A percentile compares a stretch with the other conserved stretches of the same genome.
Conservation (phyloP, 352 stramenopile genomes). For the Bremia lactucae region DNA sequence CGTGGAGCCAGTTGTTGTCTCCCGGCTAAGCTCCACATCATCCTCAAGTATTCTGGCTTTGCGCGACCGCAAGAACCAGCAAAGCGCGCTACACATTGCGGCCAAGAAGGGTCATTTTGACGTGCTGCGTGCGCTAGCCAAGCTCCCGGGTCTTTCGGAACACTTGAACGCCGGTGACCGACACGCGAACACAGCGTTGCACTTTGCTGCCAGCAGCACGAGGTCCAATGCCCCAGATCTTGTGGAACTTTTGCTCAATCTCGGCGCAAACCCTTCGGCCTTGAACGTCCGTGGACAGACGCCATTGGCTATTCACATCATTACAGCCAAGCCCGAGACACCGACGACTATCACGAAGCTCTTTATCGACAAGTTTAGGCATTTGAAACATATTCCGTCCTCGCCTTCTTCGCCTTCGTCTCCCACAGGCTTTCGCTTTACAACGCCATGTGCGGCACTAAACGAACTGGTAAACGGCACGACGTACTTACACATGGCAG, state of each 20-base stretch:
- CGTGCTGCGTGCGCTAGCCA: slow-evolving; percentile 65
- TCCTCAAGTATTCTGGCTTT: slow-evolving; percentile 62
- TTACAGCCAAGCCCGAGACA: slow-evolving; percentile 58
- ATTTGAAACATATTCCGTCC: slow-evolving; percentile 6
- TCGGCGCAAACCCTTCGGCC: slow-evolving; percentile 47
- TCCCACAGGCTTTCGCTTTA: slow-evolving; percentile 4
- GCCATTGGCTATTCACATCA: slow-evolving; percentile 73
- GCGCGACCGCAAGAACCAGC: slow-evolving; percentile 74
- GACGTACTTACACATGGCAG: slow-evolving; percentile 79
- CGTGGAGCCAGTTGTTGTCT: slow-evolving; percentile 12
- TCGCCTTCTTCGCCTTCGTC: slow-evolving; percentile 12
- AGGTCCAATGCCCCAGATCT: slow-evolving; percentile 48
- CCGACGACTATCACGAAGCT: slow-evolving; percentile 34
- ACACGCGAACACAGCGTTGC: slow-evolving; percentile 71
- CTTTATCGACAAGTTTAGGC: slow-evolving; percentile 41
- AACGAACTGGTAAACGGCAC: slow-evolving; percentile 66
- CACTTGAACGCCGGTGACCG: slow-evolving; percentile 70
- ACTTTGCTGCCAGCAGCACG: slow-evolving; percentile 64
- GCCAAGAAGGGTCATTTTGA: slow-evolving; percentile 78
- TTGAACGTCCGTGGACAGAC: slow-evolving; percentile 78
- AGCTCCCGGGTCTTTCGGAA: slow-evolving; percentile 55
- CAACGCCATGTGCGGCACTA: slow-evolving; percentile 18
- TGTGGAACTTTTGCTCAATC: slow-evolving; percentile 54
- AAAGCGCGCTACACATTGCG: slow-evolving; percentile 76
- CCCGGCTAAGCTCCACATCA: slow-evolving; percentile 20